Base-by-base conservation (phyloP, 495 filamentous ascomycete species). In the Aspergillus olivimuriae region DNA sequence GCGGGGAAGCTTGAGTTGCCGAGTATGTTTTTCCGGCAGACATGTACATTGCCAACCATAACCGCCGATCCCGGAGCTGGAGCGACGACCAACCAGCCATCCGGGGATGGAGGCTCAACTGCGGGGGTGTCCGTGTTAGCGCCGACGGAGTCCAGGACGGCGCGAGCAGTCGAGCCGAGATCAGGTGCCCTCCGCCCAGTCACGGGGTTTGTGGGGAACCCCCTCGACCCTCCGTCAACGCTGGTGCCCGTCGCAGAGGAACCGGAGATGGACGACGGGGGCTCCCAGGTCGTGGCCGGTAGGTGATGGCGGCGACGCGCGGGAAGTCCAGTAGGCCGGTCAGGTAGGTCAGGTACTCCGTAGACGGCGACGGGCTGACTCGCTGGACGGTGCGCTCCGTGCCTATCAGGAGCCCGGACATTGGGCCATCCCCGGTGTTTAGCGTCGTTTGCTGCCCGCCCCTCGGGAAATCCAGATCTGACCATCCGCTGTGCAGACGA, bases 101-200 rank as follows among this genome's bases (percentile, higher is more conserved):
- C 41, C 18, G 41, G 41, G 32, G 41, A 34, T 43, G 21, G 45
- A 53, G 45, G 46, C 46, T 48, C 50, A 54, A 47, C 28, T 49
- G 51, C 39, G 51, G 46, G 47, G 46, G 31, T 31, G 18, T 7
- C 23, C 20, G 28, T n/a, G 15, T 34, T 17, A 35, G 31, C 11
- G 23, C 34, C 30, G 23, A 19, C 18, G 20, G 21, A 42, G 18
- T 35, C n/a, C n/a, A n/a, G n/a, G n/a, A n/a, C n/a, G n/a, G n/a
- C n/a, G n/a, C n/a, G 22, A 34, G 16, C 30, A 37, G 41, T 38
- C 33, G 28, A 47, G 36, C 45, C 41, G 46, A 46, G 38, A 46
- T 46, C 42, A 42, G 41, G 39, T 46, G 41, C 26, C 18, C 41
- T 43, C n/a, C 22, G 31, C 20, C 18, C n/a, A 22, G 31, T 28